Percentiles rank a stretch among this genome's conserved stretches.
Conservation (phyloP, 2,329 filamentous ascomycete genomes). For the Neocatenulostroma microsporum region DNA sequence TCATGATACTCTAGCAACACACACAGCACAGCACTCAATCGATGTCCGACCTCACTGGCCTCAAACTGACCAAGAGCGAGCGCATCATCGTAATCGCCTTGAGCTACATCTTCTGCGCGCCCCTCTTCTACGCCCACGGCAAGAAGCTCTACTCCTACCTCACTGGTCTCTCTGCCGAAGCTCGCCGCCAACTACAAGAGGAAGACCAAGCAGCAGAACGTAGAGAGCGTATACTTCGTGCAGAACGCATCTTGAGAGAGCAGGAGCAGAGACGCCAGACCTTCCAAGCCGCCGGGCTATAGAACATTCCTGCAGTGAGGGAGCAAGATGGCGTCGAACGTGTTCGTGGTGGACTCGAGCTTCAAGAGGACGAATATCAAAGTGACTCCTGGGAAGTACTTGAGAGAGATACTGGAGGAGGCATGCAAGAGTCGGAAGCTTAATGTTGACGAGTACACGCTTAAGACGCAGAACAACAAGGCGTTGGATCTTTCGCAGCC, state of each 20-base stretch:
- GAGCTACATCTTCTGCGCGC: conserved; percentile 26
- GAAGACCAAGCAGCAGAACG: conserved; percentile 10
- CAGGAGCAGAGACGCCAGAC: conserved; percentile 3
- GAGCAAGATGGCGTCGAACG: conserved; percentile 68
- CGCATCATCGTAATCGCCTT: conserved; percentile 28
- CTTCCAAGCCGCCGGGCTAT: background rate
- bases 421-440: conserved; percentile 77
- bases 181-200: conserved; percentile 14
- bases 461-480: conserved; percentile 88
- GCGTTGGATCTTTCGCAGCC: conserved; percentile 75
- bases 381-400: conserved; percentile 68
- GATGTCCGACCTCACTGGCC: conserved; percentile 20
- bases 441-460: conserved; percentile 61
- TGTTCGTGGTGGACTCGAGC: conserved; percentile 77
- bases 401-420: conserved; percentile 79
- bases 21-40: conserved; percentile 3
- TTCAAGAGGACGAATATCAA: conserved; percentile 73
- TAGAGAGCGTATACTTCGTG: conserved; percentile 6
- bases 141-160: conserved; percentile 20
- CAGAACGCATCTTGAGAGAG: no score
- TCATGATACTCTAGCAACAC: background rate
- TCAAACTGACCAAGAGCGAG: conserved; percentile 28
- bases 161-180: conserved; percentile 11
- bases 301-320: background rate
- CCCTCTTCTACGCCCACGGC: conserved; percentile 21